Evolutionary conservation across 2,329 filamentous ascomycete genomes (phyloP), one percentile per base, ranked within the genome.

Genomic region (Monosporascus sp.): DNA sequence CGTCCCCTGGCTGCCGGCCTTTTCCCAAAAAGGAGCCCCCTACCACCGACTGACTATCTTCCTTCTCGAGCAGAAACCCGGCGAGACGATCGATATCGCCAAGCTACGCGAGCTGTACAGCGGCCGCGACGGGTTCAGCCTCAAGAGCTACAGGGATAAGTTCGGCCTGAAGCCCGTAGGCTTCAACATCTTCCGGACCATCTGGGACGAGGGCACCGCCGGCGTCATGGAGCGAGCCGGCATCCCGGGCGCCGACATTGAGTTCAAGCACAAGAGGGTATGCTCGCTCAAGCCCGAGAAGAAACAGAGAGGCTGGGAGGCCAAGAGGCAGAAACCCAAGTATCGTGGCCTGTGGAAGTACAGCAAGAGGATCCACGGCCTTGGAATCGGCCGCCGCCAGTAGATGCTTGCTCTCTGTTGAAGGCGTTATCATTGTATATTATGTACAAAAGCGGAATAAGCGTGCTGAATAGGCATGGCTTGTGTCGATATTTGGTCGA

Each of bases 21-120:
- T 88, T 67, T 86, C 91, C 1, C 89, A 96, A 69, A 96, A 94
- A 76, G 94, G 94, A 53, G 83, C 87, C 2, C 90, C 90, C 1
- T 97, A 97, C 74, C 94, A 97, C 73, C 88, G 94, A 50, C 78
- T 97, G 52, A 86, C 87, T 48, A 75, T 97, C 56, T 88, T 94
- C 68, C 76, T 99, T 22, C 77, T 97, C 49, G 84, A 96, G 74
- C 94, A 99, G 72, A 76, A 81, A 50, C 75, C 84, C 51, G 83
- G 80, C 51, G 64, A 79, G 57, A 73, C 71, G 3, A 66, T 91
- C 59, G 83, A 91, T 64, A 72, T 81, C 26, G 75, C 74, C 40
- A 73, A 76, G 54, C 73, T 91, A 44, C 79, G 78, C 64, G 73
- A 80, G 61, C 70, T 77, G 22, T 78, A 82, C 66, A 62, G 69